phyloP scores from a whole-genome alignment of 345 rosid genomes.

The Pseudoturritis turrita region DNA sequence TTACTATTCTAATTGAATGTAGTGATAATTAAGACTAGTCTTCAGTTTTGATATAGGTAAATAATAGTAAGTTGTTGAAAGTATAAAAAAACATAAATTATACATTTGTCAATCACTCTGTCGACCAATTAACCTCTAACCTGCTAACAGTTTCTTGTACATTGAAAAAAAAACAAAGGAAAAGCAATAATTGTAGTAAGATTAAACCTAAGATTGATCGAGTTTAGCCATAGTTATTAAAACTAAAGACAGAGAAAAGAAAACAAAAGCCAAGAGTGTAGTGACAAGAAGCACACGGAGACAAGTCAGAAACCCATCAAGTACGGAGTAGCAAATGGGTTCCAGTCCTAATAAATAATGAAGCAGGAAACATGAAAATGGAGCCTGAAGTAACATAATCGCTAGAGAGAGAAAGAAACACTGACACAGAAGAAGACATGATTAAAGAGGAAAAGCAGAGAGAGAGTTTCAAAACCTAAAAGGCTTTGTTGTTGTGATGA shows the following conservation, averaged over 20 bases:
- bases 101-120: neutral
- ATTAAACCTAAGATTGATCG: neutral
- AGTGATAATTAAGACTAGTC: neutral
- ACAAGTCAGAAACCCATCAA: conserved; percentile 24
- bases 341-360: conserved; percentile 18
- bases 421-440: conserved; percentile 18
- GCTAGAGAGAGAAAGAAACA: conserved; percentile 21
- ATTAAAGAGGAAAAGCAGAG: conserved; percentile 21
- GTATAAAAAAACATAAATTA: too few species aligned
- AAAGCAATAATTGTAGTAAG: neutral
- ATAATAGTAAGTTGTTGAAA: too few species aligned
- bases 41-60: neutral
- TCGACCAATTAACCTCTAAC: neutral
- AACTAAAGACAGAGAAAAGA: neutral
- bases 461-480: neutral
- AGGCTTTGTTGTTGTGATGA: neutral
- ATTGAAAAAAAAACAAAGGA: neutral
- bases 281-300: conserved; percentile 22
- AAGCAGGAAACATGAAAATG: conserved; percentile 17
- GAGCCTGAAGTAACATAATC: conserved; percentile 14
- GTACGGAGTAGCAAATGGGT: conserved; percentile 15
- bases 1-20: neutral
- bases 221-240: neutral
- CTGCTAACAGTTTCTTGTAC: neutral
- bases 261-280: conserved; percentile 6